These are phyloP conservation scores for Alternaria alternata DNA, from an alignment of 2,329 filamentous ascomycete species.

Conservation along the genomic window DNA sequence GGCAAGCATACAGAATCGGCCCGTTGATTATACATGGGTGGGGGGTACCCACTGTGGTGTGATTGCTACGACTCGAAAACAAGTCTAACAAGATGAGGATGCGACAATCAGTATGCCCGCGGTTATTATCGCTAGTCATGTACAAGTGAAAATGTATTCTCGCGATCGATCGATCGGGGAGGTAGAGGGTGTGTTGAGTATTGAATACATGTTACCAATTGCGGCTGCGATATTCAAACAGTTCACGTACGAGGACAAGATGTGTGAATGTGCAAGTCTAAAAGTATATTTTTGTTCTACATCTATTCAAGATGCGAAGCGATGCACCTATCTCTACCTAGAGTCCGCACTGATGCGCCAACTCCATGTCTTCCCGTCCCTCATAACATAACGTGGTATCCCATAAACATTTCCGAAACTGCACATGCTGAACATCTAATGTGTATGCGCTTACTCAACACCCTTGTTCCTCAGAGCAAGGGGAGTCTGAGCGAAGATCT, in stretches of 20 bases:
- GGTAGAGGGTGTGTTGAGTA: background rate
- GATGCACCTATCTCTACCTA: conserved; percentile 18
- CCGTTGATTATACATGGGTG: background rate
- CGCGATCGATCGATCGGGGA: background rate
- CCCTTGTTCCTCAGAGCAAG: conserved; percentile 39
- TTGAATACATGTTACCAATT: background rate
- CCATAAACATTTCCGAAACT: conserved; percentile 17
- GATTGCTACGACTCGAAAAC: conserved; percentile 1
- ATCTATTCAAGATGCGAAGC: conserved; percentile 1
- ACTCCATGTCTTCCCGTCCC: conserved; percentile 13
- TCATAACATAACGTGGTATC: conserved; percentile 26
- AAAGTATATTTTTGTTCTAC: background rate
- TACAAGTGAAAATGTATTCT: background rate
- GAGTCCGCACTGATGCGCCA: conserved; percentile 9
- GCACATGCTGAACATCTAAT: conserved; percentile 22
- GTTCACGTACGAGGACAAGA: background rate
- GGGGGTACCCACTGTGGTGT: background rate
- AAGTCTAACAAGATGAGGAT: conserved; percentile 1
- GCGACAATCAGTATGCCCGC: background rate
- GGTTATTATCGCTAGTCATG: conserved; percentile 1
- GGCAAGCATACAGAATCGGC: background rate
- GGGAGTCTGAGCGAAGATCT: conserved; percentile 60
- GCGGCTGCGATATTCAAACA: background rate
- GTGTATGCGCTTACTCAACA: conserved; percentile 25
- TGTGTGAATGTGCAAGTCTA: background rate